Evolutionary conservation across 768 basidiomycete genomes (phyloP).

Genomic region (Tremella yokohamensis): DNA sequence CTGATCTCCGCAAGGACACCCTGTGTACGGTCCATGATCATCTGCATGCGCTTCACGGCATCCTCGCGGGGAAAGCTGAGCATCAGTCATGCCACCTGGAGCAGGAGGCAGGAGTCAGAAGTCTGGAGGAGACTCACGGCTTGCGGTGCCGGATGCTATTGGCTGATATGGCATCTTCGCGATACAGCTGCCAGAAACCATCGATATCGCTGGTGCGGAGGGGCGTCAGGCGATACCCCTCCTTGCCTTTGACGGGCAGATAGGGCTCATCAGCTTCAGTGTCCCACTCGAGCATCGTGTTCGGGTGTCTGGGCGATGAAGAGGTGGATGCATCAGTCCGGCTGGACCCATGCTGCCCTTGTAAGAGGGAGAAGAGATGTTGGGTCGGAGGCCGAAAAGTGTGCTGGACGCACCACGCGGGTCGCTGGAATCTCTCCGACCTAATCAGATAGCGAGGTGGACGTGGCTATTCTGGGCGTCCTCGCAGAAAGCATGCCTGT

Average conservation of each 20-base stretch:
- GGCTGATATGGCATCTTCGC: background rate
- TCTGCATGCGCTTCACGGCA: background rate
- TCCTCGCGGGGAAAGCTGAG: constrained; percentile 1
- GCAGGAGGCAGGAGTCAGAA: background rate
- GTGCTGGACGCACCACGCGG: no score
- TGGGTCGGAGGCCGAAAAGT: no score
- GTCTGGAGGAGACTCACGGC: background rate
- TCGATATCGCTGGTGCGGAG: background rate
- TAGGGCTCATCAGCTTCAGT: constrained; percentile 3
- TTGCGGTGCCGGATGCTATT: constrained; percentile 5
- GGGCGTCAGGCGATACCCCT: constrained; percentile 1
- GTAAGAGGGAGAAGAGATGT: no score
- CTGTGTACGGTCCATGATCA: background rate
- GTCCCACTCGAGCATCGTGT: constrained; percentile 2
- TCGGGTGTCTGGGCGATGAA: background rate
- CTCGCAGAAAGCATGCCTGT: no score
- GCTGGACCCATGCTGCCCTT: no score
- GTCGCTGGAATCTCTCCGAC: no score
- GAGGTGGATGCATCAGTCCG: no score
- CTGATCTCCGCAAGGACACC: background rate
- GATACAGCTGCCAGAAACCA: background rate
- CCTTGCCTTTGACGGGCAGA: background rate
- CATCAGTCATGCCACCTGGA: background rate
- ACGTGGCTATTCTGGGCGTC: no score
- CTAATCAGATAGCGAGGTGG: no score